phyloP scores from a whole-genome alignment of 2,329 filamentous ascomycete species.

The Lanzia echinophila region DNA sequence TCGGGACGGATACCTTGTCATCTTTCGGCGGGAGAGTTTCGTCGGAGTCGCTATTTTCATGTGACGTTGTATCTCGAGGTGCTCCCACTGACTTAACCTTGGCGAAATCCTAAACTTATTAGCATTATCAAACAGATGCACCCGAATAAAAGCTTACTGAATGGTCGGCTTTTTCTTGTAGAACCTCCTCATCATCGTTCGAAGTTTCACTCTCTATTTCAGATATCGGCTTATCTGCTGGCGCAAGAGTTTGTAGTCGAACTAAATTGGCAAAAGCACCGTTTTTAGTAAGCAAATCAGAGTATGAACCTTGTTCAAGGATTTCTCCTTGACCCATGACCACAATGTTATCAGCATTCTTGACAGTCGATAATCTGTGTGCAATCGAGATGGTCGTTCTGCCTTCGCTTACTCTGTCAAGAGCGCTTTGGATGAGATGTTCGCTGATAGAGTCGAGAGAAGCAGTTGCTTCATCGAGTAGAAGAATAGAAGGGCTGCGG shows the following conservation, averaged over 20 bases:
- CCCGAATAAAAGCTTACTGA: background rate
- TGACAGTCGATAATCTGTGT: constrained; percentile 80
- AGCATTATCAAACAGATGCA: background rate
- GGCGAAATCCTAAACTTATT: background rate
- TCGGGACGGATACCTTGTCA: background rate
- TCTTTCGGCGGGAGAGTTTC: background rate
- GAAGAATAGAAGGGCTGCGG: constrained; percentile 48
- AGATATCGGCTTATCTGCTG: background rate
- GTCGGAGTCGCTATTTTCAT: background rate
- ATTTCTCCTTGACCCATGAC: constrained; percentile 72
- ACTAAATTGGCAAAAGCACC: constrained; percentile 33
- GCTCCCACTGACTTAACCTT: background rate
- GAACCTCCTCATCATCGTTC: background rate
- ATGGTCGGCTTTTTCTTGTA: background rate
- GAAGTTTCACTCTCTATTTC: background rate
- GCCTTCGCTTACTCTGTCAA: constrained; percentile 73
- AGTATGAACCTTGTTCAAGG: constrained; percentile 69
- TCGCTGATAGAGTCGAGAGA: constrained; percentile 79
- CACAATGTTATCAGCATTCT: constrained; percentile 81
- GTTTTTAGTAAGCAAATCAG: constrained; percentile 55
- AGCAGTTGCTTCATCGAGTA: constrained; percentile 56
- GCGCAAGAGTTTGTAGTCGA: background rate
- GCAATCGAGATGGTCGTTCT: constrained; percentile 92
- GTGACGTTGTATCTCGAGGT: background rate
- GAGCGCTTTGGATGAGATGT: constrained; percentile 79